phyloP scores from a whole-genome alignment of 345 rosid genomes.

The Euphorbia tirucalli region DNA sequence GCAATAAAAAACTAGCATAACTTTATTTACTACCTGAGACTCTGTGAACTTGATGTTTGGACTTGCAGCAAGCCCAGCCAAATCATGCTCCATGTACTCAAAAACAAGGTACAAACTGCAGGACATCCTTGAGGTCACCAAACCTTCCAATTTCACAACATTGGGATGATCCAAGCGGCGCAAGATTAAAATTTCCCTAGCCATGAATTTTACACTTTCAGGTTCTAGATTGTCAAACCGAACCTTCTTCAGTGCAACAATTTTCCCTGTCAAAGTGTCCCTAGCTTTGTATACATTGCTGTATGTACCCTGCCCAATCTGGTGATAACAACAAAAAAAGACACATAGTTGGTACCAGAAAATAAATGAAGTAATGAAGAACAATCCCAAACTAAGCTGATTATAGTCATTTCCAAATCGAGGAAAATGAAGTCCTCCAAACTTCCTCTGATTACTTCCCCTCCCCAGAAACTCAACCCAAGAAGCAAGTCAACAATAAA shows the following conservation, averaged over 20 bases:
- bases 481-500: not conserved
- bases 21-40: conserved; percentile 24
- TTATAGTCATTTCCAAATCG: conserved; percentile 1
- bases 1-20: not conserved
- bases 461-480: not conserved
- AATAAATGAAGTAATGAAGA: not conserved
- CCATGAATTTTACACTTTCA: conserved; percentile 35
- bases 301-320: conserved; percentile 38
- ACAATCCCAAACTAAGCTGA: not conserved
- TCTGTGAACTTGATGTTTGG: conserved; percentile 30
- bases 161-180: conserved; percentile 34
- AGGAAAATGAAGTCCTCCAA: not conserved
- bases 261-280: conserved; percentile 33
- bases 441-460: not conserved
- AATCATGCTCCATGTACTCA: conserved; percentile 38
- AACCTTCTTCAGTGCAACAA: too few relatives aligned
- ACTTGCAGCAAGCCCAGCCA: conserved; percentile 33
- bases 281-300: conserved; percentile 37
- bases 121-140: conserved; percentile 35
- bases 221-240: conserved; percentile 36
- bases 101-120: conserved; percentile 35
- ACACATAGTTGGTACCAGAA: not conserved
- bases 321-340: not conserved
- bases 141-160: conserved; percentile 33
- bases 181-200: conserved; percentile 33